Percentiles rank a stretch among this genome's conserved stretches.
Conservation (phyloP, 2,329 filamentous ascomycete species). For the Macrophomina phaseolina region DNA sequence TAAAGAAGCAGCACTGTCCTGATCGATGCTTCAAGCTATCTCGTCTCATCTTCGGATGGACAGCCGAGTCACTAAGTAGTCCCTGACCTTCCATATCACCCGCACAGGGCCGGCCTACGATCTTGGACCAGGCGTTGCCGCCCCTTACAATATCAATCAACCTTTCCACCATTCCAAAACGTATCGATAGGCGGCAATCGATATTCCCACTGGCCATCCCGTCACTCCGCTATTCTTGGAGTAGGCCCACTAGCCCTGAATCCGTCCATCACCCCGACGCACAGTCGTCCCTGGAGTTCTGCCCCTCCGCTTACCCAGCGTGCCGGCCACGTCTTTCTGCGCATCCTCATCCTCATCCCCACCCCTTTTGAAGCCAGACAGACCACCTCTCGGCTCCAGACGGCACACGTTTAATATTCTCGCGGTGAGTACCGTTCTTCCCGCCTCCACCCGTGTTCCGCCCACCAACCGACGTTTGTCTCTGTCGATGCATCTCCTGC, state of each 20-base stretch:
- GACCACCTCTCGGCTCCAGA: constrained; percentile 22
- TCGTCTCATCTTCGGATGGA: constrained; percentile 19
- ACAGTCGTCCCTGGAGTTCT: neutral
- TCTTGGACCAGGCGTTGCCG: neutral
- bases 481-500: neutral
- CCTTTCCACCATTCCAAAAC: constrained; percentile 10
- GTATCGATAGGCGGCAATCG: constrained; percentile 24
- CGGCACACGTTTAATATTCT: constrained; percentile 19
- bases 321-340: constrained; percentile 9
- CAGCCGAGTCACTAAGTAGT: constrained; percentile 8
- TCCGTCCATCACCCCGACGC: constrained; percentile 12
- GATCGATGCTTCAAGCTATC: constrained; percentile 11
- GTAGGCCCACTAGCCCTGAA: constrained; percentile 3
- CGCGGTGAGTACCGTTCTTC: constrained; percentile 9
- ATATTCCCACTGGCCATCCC: constrained; percentile 15
- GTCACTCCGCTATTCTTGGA: constrained; percentile 18
- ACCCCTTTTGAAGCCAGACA: constrained; percentile 16
- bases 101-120: constrained; percentile 6
- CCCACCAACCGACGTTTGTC: neutral
- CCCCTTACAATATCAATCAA: constrained; percentile 22
- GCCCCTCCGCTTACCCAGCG: neutral
- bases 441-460: constrained; percentile 10
- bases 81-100: constrained; percentile 13
- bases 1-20: neutral
- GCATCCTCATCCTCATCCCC: constrained; percentile 20